Evolutionary conservation across 2,329 filamentous ascomycete species (phyloP).

Genomic region (Penicillium sp.): DNA sequence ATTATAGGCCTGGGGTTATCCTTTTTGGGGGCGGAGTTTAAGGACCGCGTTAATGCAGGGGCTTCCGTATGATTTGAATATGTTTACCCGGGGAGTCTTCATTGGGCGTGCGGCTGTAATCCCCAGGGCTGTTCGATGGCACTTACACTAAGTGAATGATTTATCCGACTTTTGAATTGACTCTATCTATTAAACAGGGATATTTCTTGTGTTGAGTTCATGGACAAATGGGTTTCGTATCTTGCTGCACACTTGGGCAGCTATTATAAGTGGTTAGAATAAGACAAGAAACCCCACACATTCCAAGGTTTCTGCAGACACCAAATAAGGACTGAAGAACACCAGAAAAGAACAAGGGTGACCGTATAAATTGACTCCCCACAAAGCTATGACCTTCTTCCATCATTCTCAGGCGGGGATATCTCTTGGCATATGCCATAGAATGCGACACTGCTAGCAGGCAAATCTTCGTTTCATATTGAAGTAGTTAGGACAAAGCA

Average conservation of each 20-base stretch:
- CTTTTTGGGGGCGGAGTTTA: slow-evolving; percentile 14
- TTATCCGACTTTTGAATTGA: too few relatives aligned
- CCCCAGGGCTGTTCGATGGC: too few relatives aligned
- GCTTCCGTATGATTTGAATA: neutral
- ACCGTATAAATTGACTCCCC: neutral
- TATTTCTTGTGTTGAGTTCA: too few relatives aligned
- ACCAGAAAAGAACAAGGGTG: neutral
- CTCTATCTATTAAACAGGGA: too few relatives aligned
- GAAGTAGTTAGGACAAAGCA: neutral
- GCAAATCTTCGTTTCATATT: neutral
- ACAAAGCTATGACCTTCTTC: neutral
- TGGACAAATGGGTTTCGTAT: too few relatives aligned
- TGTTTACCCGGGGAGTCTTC: neutral
- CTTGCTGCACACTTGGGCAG: too few relatives aligned
- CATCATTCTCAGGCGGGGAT: neutral
- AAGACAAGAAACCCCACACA: too few relatives aligned
- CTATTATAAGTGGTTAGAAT: too few relatives aligned
- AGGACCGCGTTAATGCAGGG: slow-evolving; percentile 10
- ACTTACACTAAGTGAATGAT: too few relatives aligned
- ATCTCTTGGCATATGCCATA: neutral
- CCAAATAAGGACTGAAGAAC: neutral
- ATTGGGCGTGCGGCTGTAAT: neutral
- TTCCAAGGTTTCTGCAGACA: neutral
- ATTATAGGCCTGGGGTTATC: neutral
- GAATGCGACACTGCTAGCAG: neutral